Base-by-base conservation (phyloP, 148 eudicot genomes). In the Spergularia bocconei region DNA sequence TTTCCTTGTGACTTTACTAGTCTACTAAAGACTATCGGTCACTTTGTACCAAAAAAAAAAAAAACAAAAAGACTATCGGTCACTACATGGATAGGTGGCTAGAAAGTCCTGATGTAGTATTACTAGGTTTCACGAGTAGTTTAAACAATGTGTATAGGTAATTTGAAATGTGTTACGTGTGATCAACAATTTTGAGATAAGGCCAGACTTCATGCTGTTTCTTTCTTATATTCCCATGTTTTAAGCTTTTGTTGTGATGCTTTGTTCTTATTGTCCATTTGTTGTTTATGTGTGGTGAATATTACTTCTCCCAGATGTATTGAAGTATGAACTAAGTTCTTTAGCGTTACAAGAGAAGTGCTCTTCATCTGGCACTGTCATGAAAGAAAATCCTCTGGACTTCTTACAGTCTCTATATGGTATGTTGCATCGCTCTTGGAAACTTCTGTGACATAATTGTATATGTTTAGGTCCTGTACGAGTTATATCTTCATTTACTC, bases 321-420 rank as follows among this genome's bases (percentile, higher is more conserved):
- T 58, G 61, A 59, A 67, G 39, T 59, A 58, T 67, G 60, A 67
- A 67, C 54, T 72, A 56, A 54, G 61, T 72, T 69, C 84, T 36
- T 68, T 63, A 54, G 78, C 77, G 11, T 80, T 75, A 78, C 74
- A 57, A 50, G 72, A 50, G 50, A 83, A 80, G 84, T 36, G 60
- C 71, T 72, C 82, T 70, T 76, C 77, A 65, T 67, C 80, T 52
- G 69, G 38, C 59, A 50, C 38, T 71, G 62, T 69, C 66, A 68
- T 63, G 55, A 72, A 79, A 76, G 83, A 83, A 56, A 80, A 79
- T 41, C 87, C 87, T 13, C 67, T 84, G 63, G 85, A 88, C 76
- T 71, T 88, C 72, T 47, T 88, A 36, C 91, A 81, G 52, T 72
- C 84, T 52, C 65, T 91, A 59, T 82, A 59, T 78, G 97, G 97